A percentile compares a stretch with the other conserved stretches of the same genome.
Conservation (phyloP, 108 stramenopile genomes). For the Skeletonema grethae region DNA sequence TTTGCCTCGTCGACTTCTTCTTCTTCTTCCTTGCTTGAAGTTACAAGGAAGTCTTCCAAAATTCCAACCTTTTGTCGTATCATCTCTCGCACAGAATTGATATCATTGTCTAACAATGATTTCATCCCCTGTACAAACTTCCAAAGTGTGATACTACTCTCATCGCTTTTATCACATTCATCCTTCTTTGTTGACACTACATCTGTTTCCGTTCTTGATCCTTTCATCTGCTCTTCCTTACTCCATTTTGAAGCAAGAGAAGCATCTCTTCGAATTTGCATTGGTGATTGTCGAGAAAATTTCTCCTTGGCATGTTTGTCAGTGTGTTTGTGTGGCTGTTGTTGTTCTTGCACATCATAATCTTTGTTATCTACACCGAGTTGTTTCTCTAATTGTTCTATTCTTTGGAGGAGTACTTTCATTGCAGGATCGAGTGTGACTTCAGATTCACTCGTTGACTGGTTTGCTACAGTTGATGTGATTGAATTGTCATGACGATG, state of each 20-base stretch:
- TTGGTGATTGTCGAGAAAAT: conserved; percentile 21
- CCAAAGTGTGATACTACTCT: neutral
- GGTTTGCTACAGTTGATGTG: neutral
- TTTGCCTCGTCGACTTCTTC: neutral
- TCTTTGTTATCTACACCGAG: conserved; percentile 18
- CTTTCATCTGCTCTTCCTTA: neutral
- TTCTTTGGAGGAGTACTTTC: conserved; percentile 25
- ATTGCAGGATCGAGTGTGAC: conserved; percentile 10
- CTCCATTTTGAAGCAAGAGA: conserved; percentile 16
- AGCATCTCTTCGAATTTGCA: conserved; percentile 37
- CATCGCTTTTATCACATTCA: neutral
- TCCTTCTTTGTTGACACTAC: neutral
- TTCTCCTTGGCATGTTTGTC: conserved; percentile 15
- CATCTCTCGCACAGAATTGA: neutral
- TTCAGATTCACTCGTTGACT: neutral
- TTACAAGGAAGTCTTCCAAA: neutral
- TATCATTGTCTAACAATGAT: neutral
- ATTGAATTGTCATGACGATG: neutral
- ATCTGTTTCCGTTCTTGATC: neutral
- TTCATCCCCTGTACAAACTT: neutral
- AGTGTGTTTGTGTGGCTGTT: conserved; percentile 14
- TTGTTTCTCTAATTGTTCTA: conserved; percentile 36
- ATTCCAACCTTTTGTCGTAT: neutral
- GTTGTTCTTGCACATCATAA: neutral
- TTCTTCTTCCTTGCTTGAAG: neutral